Evolutionary conservation across 192 early-diverging fungal genomes (phyloP).

Genomic region (Coemansia sp.): DNA sequence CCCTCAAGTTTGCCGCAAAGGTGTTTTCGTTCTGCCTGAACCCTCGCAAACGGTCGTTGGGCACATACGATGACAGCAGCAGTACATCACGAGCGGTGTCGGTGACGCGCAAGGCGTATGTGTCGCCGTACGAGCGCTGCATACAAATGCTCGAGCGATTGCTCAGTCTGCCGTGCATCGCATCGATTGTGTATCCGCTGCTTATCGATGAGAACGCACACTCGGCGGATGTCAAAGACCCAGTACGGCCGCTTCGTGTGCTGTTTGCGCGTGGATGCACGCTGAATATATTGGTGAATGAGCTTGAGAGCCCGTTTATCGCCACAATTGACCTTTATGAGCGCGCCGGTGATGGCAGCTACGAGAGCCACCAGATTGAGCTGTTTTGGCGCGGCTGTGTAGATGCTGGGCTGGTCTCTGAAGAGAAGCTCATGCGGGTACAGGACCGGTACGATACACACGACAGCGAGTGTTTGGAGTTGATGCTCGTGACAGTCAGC

Average conservation of each 20-base stretch:
- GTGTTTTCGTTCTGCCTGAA: slow-evolving; percentile 35
- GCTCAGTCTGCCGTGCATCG: slow-evolving; percentile 35
- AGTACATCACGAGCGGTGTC: slow-evolving; percentile 42
- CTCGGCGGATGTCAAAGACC: slow-evolving; percentile 19
- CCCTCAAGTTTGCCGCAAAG: slow-evolving; percentile 37
- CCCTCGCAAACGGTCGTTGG: slow-evolving; percentile 21
- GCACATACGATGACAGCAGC: slow-evolving; percentile 9
- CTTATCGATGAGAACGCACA: slow-evolving; percentile 39
- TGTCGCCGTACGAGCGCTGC: slow-evolving; percentile 45
- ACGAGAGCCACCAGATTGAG: slow-evolving; percentile 29
- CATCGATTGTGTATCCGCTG: slow-evolving; percentile 39
- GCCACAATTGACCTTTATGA: slow-evolving; percentile 46
- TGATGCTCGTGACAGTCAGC: slow-evolving; percentile 24
- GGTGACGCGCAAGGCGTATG: slow-evolving; percentile 35
- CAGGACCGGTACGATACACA: neutral
- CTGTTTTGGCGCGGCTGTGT: slow-evolving; percentile 51
- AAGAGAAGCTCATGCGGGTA: neutral
- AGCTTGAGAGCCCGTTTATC: slow-evolving; percentile 53
- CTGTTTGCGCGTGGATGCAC: slow-evolving; percentile 49
- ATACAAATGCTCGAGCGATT: slow-evolving; percentile 41
- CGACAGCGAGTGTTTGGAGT: slow-evolving; percentile 23
- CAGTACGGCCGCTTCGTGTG: slow-evolving; percentile 30
- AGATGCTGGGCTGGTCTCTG: slow-evolving; percentile 26
- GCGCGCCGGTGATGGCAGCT: slow-evolving; percentile 10
- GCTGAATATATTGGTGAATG: slow-evolving; percentile 50